Evolutionary conservation across 179 eudicot species (phyloP), one percentile per base, ranked within the genome.

Genomic region (Monotropa hypopitys): DNA sequence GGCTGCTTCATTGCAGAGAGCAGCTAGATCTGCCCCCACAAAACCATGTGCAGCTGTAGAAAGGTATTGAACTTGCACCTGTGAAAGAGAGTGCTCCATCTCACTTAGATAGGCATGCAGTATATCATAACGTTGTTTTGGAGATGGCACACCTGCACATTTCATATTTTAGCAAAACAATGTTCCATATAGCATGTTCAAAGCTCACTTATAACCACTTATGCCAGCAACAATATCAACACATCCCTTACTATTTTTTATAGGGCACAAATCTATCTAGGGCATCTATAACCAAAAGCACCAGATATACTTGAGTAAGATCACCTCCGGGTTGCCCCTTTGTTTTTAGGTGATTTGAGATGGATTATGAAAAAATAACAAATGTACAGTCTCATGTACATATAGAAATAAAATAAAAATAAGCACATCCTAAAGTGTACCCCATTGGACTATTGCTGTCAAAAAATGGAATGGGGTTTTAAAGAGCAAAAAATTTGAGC

Each of bases 21-120:
- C 87, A 75, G 81, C 92, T 73, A 95, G 82, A 86, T 95, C 99
- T 83, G 97, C 99, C 78, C 99, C 99, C 74, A 95, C 99, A 79
- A 88, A 95, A 49, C 97, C 99, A 83, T 95, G 97, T 30, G 97
- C 90, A 71, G 81, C 81, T 73, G 71, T 83, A 66, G 99, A 88
- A 80, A 95, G 88, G 53, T 89, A 79, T 76, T 86, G 88, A 80
- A 95, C 76, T 83, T 93, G 88, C 59, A 75, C 61, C 57, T 79
- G 79, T 47, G 76, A 80, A 72, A 95, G 93, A 73, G 88, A 83
- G 77, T 91, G 94, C 66, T 88, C 83, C 86, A 88, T 90, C 75
- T 83, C 86, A 78, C 79, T 84, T 62, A 95, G 91, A 86, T 90
- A 86, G 26, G 87, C 79, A 47, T 70, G 86, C 84, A 95, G 78